Evolutionary conservation across 2,329 filamentous ascomycete species (phyloP), one percentile per base, ranked within the genome.

Genomic region (Talaromyces funiculosus): DNA sequence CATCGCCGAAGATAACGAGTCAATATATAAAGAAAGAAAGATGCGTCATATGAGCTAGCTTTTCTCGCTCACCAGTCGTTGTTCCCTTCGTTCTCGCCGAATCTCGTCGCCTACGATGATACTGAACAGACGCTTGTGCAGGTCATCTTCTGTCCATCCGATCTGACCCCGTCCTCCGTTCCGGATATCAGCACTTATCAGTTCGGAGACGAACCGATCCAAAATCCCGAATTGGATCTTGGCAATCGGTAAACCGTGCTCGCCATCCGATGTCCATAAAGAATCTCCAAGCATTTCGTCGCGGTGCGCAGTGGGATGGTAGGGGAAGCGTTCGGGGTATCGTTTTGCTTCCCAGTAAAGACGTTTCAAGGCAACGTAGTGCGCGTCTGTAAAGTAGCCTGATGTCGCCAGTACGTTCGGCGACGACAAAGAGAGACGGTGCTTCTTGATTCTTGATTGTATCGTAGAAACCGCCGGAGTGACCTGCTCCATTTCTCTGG

Each of bases 41-140:
- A n/a, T 24, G 7, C 3, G 16, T 54, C 51, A 40, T 38, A 58
- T 24, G 4, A 47, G 38, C 26, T 42, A 38, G 31, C 22, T 26
- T 24, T 29, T 35, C 29, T 38, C 40, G 22, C 35, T 33, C n/a
- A 59, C 4, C 10, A 33, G 22, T 12, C 31, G 20, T 61, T 68
- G 69, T 59, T 66, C 67, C 62, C 73, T 76, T 60, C 67, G 66
- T 61, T 78, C 76, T 57, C 71, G 70, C 66, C 78, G 69, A 54
- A 79, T 73, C 61, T 77, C 74, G 64, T 79, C 77, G 35, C 78
- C 78, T 67, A 80, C 75, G 29, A 79, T 78, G 59, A 80, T 72
- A 61, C 77, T 78, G 61, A 78, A 77, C 61, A 80, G 66, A 63
- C 76, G 69, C 64, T 71, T 71, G 61, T 77, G 72, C 60, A 80